Evolutionary conservation across 164 flowering plant genomes (phyloP).

Genomic region (Vitis rotundifolia): DNA sequence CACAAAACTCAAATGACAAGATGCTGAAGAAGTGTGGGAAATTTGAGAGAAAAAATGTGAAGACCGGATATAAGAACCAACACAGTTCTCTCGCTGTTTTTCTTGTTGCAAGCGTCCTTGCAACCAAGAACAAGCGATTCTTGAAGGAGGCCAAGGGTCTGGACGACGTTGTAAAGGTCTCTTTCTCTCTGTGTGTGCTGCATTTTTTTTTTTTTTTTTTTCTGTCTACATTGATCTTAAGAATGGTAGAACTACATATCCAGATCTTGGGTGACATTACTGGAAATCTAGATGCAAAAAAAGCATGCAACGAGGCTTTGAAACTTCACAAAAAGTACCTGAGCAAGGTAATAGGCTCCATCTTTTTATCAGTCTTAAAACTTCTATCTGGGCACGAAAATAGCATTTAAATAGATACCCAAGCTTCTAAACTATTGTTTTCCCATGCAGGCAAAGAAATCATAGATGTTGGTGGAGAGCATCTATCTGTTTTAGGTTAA

Average conservation of each 20-base stretch:
- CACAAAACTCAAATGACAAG: conserved; percentile 32
- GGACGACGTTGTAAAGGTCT: conserved; percentile 86
- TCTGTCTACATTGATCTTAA: not conserved
- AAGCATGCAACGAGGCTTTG: conserved; percentile 74
- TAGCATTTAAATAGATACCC: no score
- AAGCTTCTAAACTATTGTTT: not conserved
- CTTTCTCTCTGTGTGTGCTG: conserved; percentile 14
- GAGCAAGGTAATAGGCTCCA: conserved; percentile 33
- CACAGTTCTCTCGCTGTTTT: conserved; percentile 64
- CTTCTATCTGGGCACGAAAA: no score
- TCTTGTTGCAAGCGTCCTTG: conserved; percentile 82
- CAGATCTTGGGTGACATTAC: conserved; percentile 81
- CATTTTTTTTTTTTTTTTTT: not conserved
- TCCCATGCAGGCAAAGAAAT: conserved; percentile 19
- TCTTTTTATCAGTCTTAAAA: not conserved
- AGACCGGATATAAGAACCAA: conserved; percentile 50
- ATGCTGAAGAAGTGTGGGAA: conserved; percentile 76
- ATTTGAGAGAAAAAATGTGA: conserved; percentile 64
- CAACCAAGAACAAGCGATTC: conserved; percentile 70
- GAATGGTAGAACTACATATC: not conserved
- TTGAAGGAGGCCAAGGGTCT: conserved; percentile 81
- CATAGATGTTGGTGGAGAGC: not conserved
- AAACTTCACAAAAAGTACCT: conserved; percentile 76
- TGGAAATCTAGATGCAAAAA: conserved; percentile 75
- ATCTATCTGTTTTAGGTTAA: no score